These are phyloP conservation scores for Claviceps cyperi DNA, from an alignment of 2,329 filamentous ascomycete species.

Conservation along the genomic window DNA sequence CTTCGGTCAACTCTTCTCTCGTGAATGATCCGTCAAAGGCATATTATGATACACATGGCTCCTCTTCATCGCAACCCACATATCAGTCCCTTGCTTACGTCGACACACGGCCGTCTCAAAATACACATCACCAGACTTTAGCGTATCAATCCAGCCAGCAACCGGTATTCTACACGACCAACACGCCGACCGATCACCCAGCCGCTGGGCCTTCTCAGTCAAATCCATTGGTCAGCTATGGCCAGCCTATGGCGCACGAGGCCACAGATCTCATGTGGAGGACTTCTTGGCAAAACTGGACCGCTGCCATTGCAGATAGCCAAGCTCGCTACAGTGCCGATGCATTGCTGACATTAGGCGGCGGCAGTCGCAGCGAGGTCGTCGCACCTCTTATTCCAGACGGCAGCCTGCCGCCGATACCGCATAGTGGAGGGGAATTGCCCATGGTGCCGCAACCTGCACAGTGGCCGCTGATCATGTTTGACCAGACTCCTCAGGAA, in stretches of 20 bases:
- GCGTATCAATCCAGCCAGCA: slow-evolving; percentile 14
- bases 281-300: slow-evolving; percentile 42
- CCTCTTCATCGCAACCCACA: slow-evolving; percentile 13
- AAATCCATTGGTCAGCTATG: slow-evolving; percentile 27
- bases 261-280: slow-evolving; percentile 21
- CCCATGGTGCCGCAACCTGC: slow-evolving; percentile 14
- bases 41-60: slow-evolving; percentile 15
- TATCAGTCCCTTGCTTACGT: slow-evolving; percentile 19
- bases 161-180: slow-evolving; percentile 15
- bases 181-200: slow-evolving; percentile 10
- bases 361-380: slow-evolving; percentile 2
- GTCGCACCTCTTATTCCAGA: slow-evolving; percentile 3
- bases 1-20: slow-evolving; percentile 7
- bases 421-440: slow-evolving; percentile 9
- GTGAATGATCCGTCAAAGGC: slow-evolving; percentile 13
- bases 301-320: slow-evolving; percentile 33
- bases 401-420: slow-evolving; percentile 1
- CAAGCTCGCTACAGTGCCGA: slow-evolving; percentile 36
- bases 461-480: slow-evolving; percentile 19
- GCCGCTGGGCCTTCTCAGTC: slow-evolving; percentile 12
- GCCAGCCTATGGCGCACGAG: slow-evolving; percentile 20
- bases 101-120: slow-evolving; percentile 9
- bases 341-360: slow-evolving; percentile 32
- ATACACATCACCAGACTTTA: not conserved
- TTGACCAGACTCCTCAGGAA: slow-evolving; percentile 12